phyloP scores from a whole-genome alignment of 306 rosid genomes.

The Acacia crassicarpa region DNA sequence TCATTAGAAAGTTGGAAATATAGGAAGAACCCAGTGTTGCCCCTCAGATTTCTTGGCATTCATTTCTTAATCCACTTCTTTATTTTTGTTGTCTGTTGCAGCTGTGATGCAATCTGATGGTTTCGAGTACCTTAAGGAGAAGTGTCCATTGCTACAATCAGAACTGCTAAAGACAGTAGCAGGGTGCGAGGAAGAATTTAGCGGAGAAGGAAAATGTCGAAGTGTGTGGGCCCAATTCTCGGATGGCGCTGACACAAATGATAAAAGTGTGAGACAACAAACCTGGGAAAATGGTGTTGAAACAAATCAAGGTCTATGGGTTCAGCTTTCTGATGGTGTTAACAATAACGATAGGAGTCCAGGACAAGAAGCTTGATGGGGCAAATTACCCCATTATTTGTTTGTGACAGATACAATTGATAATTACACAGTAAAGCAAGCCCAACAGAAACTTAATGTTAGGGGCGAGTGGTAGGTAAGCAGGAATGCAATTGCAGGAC shows the following conservation, averaged over 20 bases:
- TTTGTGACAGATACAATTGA: slow-evolving; percentile 18
- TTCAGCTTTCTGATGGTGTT: slow-evolving; percentile 70
- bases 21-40: neutral
- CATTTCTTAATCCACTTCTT: slow-evolving; percentile 26
- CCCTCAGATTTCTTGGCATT: neutral
- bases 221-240: slow-evolving; percentile 97
- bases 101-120: slow-evolving; percentile 99
- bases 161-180: slow-evolving; percentile 94
- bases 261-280: slow-evolving; percentile 77
- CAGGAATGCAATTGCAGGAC: slow-evolving; percentile 29
- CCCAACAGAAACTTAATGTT: slow-evolving; percentile 10
- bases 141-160: slow-evolving; percentile 87
- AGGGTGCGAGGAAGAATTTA: slow-evolving; percentile 83
- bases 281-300: slow-evolving; percentile 85
- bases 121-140: slow-evolving; percentile 86
- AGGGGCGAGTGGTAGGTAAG: neutral
- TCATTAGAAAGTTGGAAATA: slow-evolving; percentile 29
- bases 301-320: slow-evolving; percentile 71
- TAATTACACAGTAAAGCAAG: slow-evolving; percentile 25
- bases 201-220: slow-evolving; percentile 81
- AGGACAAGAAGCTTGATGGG: slow-evolving; percentile 59
- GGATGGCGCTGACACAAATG: slow-evolving; percentile 89
- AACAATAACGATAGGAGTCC: slow-evolving; percentile 75
- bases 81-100: slow-evolving; percentile 37
- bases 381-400: slow-evolving; percentile 24